Conservation (phyloP, 75 land plant genomes). For the Pinus albicaulis region DNA sequence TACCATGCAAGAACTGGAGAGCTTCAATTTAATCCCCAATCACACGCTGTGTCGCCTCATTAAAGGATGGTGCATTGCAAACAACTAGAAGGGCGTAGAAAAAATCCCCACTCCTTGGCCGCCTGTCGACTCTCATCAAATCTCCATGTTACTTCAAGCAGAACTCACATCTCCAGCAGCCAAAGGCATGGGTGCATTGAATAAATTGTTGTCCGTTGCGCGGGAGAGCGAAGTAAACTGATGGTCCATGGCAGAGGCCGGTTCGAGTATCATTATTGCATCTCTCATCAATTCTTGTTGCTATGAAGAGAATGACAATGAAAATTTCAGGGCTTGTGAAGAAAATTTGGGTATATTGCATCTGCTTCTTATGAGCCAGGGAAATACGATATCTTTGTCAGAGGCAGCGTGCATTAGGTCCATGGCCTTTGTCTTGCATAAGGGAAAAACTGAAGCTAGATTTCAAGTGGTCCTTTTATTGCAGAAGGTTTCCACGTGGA, state of each 20-base stretch:
- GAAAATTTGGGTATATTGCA: slow-evolving; percentile 1
- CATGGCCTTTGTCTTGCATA: not conserved
- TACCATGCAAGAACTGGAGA: slow-evolving; percentile 14
- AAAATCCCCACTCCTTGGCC: not conserved
- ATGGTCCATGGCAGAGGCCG: slow-evolving; percentile 23
- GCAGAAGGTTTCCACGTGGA: not conserved
- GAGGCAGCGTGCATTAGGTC: not conserved
- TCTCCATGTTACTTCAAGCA: not conserved
- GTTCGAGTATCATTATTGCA: slow-evolving; percentile 13
- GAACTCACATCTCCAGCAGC: not conserved
- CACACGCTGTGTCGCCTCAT: slow-evolving; percentile 30
- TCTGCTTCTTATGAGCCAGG: not conserved
- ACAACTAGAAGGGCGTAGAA: not conserved
- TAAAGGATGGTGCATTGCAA: slow-evolving; percentile 14
- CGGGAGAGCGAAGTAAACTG: slow-evolving; percentile 14
- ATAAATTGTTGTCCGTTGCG: slow-evolving; percentile 14
- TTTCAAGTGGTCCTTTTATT: not conserved
- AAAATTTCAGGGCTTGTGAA: not conserved
- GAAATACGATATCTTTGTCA: not conserved
- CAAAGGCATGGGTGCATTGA: slow-evolving; percentile 14
- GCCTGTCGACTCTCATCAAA: not conserved
- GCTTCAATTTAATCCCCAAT: slow-evolving; percentile 18
- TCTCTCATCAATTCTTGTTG: slow-evolving; percentile 7
- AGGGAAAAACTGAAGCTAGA: slow-evolving; percentile 5
- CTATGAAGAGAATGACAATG: not conserved